Evolutionary conservation across 441 rosid species (phyloP), one percentile per base, ranked within the genome.

Genomic region (Rhodomyrtus psidioides): DNA sequence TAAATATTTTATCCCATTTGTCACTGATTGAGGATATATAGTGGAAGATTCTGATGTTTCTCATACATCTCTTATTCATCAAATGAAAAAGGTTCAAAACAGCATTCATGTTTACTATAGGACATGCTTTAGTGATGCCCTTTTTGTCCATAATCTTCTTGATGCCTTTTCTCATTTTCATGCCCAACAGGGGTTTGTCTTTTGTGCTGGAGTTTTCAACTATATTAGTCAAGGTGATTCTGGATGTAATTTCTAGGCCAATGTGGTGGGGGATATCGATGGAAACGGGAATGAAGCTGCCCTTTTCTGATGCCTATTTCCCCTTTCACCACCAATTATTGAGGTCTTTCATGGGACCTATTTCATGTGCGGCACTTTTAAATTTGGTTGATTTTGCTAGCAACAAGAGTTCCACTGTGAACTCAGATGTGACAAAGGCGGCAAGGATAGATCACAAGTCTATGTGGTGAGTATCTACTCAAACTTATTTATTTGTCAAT

Each of bases 281-380:
- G 90, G 94, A 93, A 85, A 83, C 90, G 86, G 95, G 92, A 89
- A 90, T 90, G 88, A 87, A 84, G 90, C 91, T 96, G 85, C 95
- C 95, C 60, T 93, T 93, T 89, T 91, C 93, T 85, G 87, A 85
- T 88, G 93, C 95, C 82, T 96, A 95, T 89, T 96, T 94, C 87
- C 94, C 97, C 81, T 84, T 82, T 89, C 86, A 93, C 70, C 85
- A 76, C 86, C 88, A 85, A 9, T 42, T 92, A 55, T 55, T 93
- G 85, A 90, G 92, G 90, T 90, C 82, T 83, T 90, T 95, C 76
- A 83, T 89, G 55, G 95, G 96, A 89, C 93, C 93, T 58, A 86
- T 95, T 86, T 89, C 92, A 30, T 82, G 87, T 60, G 90, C 87
- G 51, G 81, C 85, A 88, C 91, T 96, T 82, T 34, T 87, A 26